Evolutionary conservation across 305 asterid genomes (phyloP).

Genomic region (Fraxinus floribunda): DNA sequence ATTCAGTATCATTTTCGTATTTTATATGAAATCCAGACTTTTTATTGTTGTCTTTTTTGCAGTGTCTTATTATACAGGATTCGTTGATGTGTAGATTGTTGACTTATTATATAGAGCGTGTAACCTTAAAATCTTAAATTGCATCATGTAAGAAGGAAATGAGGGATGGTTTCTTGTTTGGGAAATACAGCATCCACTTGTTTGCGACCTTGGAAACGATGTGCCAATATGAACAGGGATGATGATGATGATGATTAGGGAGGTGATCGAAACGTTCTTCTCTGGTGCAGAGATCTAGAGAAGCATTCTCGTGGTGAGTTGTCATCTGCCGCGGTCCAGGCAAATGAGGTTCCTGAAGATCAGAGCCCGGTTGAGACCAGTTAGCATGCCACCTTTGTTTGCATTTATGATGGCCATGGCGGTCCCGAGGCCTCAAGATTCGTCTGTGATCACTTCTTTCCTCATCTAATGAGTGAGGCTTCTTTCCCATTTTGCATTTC

Average conservation of each 20-base stretch:
- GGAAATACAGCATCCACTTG: constrained; percentile 55
- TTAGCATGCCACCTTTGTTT: constrained; percentile 53
- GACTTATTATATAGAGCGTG: neutral
- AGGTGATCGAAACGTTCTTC: constrained; percentile 47
- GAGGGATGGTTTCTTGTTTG: constrained; percentile 75
- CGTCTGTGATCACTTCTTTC: constrained; percentile 56
- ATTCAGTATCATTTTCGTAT: too few relatives aligned
- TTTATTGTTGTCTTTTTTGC: too few relatives aligned
- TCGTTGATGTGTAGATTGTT: constrained; percentile 15
- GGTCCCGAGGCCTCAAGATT: constrained; percentile 60
- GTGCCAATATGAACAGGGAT: constrained; percentile 67
- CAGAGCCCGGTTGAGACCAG: constrained; percentile 72
- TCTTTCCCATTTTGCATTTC: neutral
- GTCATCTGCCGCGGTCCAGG: constrained; percentile 69
- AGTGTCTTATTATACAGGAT: too few relatives aligned
- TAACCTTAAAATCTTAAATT: constrained; percentile 29
- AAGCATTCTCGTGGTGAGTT: constrained; percentile 67
- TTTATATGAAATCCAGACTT: too few relatives aligned
- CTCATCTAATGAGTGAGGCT: constrained; percentile 49
- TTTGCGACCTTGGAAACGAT: constrained; percentile 56
- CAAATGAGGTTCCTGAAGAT: constrained; percentile 62
- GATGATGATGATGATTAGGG: constrained; percentile 23
- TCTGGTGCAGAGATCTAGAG: constrained; percentile 72
- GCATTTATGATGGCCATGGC: constrained; percentile 84
- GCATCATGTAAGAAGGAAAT: constrained; percentile 46